Evolutionary conservation across 306 rosid species (phyloP).

Genomic region (Arachis stenosperma): DNA sequence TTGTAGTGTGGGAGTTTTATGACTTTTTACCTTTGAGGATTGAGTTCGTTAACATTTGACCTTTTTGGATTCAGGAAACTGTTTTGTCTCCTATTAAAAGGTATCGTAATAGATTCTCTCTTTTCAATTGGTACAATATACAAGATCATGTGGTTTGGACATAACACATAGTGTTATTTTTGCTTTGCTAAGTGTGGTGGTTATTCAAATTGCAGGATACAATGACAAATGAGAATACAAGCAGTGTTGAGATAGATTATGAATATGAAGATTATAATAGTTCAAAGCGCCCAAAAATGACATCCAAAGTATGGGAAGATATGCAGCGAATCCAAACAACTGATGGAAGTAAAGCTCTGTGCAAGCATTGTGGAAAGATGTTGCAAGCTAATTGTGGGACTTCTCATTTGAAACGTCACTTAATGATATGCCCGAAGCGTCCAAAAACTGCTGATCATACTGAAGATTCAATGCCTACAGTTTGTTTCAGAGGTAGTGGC

Average conservation of each 20-base stretch:
- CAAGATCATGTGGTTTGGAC: background rate
- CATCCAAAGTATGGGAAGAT: constrained; percentile 59
- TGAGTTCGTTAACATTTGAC: constrained; percentile 27
- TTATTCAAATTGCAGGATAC: constrained; percentile 38
- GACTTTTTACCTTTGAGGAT: constrained; percentile 4
- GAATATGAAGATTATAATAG: constrained; percentile 48
- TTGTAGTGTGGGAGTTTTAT: background rate
- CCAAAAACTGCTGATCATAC: constrained; percentile 46
- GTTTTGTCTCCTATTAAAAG: constrained; percentile 10
- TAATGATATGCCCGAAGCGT: constrained; percentile 50
- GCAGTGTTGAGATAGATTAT: constrained; percentile 37
- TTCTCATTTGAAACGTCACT: constrained; percentile 61
- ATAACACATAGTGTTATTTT: background rate
- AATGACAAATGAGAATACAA: constrained; percentile 46
- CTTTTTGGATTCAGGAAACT: constrained; percentile 26
- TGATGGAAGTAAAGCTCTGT: constrained; percentile 52
- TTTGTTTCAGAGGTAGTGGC: constrained; percentile 9
- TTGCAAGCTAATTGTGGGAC: constrained; percentile 61
- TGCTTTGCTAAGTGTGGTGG: constrained; percentile 39
- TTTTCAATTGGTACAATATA: background rate
- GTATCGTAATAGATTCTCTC: constrained; percentile 6
- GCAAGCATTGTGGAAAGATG: constrained; percentile 52
- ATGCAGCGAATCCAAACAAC: constrained; percentile 51
- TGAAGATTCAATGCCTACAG: constrained; percentile 38
- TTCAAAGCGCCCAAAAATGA: constrained; percentile 52